Conservation (phyloP, 805 yeast genomes). For the Cyberlindnera galapagoensis region DNA sequence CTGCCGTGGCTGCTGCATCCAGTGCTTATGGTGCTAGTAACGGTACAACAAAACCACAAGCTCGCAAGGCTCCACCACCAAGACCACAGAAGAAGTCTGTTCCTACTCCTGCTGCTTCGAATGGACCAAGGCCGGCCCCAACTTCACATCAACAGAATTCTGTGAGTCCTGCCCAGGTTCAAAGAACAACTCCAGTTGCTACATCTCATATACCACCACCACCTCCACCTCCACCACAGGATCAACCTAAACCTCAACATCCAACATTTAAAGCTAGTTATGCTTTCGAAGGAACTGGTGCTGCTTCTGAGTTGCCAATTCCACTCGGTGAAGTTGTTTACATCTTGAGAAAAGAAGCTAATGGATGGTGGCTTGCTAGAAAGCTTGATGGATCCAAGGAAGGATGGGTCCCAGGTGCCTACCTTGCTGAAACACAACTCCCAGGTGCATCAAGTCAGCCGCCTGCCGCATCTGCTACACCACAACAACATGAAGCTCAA, state of each 20-base stretch:
- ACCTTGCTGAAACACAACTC: slow-evolving; percentile 55
- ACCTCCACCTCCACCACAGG: slow-evolving; percentile 76
- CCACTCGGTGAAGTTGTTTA: slow-evolving; percentile 69
- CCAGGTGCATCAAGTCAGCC: slow-evolving; percentile 32
- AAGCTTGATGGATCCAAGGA: slow-evolving; percentile 66
- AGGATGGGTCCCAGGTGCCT: slow-evolving; percentile 99
- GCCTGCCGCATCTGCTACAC: slow-evolving; percentile 39
- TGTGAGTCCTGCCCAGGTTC: slow-evolving; percentile 18
- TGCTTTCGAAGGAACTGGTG: slow-evolving; percentile 83
- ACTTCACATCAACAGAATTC: slow-evolving; percentile 3
- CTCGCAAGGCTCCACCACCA: slow-evolving; percentile 22
- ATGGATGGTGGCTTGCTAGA: slow-evolving; percentile 94
- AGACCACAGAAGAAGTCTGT: slow-evolving; percentile 19
- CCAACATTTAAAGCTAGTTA: slow-evolving; percentile 84
- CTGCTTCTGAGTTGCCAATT: slow-evolving; percentile 75
- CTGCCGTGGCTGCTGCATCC: slow-evolving; percentile 29
- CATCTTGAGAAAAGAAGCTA: slow-evolving; percentile 65
- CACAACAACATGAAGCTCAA: slow-evolving; percentile 27
- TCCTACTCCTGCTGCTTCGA: slow-evolving; percentile 40
- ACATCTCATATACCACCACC: slow-evolving; percentile 52
- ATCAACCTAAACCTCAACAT: slow-evolving; percentile 50
- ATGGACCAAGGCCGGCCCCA: slow-evolving; percentile 61
- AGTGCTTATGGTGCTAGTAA: slow-evolving; percentile 31
- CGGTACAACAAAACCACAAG: slow-evolving; percentile 21
- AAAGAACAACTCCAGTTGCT: slow-evolving; percentile 17